A percentile compares a stretch with the other conserved stretches of the same genome.
Evolutionary conservation across 1,284 basidiomycete species (phyloP).

Genomic region (Leccinum subfulvum): DNA sequence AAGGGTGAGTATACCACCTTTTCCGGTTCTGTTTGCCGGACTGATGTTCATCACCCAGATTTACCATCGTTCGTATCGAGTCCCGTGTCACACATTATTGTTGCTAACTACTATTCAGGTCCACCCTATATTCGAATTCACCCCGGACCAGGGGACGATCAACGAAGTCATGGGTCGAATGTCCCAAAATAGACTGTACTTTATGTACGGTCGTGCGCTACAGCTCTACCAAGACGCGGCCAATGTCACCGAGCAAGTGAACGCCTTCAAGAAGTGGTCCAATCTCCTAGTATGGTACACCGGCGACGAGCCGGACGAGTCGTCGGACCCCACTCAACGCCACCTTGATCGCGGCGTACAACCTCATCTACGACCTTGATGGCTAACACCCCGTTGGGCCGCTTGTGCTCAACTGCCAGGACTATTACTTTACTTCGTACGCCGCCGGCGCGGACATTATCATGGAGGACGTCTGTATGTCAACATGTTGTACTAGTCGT

Average conservation of each 20-base stretch:
- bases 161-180: constrained; percentile 58
- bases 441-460: constrained; percentile 61
- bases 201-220: constrained; percentile 77
- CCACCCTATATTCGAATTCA: constrained; percentile 66
- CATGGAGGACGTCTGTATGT: constrained; percentile 57
- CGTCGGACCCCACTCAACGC: constrained; percentile 64
- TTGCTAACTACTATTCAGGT: constrained; percentile 38
- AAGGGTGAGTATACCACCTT: constrained; percentile 43
- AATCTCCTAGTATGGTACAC: constrained; percentile 78
- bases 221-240: constrained; percentile 61
- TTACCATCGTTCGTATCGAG: constrained; percentile 31
- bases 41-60: constrained; percentile 23
- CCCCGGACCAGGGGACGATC: constrained; percentile 49
- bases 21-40: not conserved
- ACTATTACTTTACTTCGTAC: constrained; percentile 65
- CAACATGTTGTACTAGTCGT: constrained; percentile 47
- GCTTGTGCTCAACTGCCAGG: constrained; percentile 72
- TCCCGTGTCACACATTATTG: not conserved
- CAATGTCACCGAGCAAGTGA: constrained; percentile 65
- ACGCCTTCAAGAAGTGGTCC: constrained; percentile 59
- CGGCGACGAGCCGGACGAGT: constrained; percentile 73
- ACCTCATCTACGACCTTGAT: constrained; percentile 66
- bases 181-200: constrained; percentile 67
- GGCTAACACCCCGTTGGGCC: constrained; percentile 72
- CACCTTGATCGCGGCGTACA: constrained; percentile 49